Conservation (phyloP, 257 asterid species). For the Primulina eburnea region DNA sequence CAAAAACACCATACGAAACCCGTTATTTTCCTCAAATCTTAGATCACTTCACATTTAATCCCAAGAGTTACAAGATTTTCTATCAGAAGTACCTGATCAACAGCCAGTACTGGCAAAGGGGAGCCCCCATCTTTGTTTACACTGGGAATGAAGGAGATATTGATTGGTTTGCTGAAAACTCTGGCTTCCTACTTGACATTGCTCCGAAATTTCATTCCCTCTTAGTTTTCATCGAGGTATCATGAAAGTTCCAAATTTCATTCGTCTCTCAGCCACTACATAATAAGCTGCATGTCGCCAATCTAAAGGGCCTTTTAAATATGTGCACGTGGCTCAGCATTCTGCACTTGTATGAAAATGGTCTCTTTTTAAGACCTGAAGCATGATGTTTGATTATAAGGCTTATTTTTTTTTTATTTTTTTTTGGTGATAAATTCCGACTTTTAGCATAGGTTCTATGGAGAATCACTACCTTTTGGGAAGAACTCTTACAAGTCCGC, state of each 20-base stretch:
- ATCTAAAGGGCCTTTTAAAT: too few relatives aligned
- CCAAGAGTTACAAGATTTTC: conserved; percentile 53
- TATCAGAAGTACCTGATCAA: conserved; percentile 69
- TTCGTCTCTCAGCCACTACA: too few relatives aligned
- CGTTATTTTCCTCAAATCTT: conserved; percentile 64
- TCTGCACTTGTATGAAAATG: too few relatives aligned
- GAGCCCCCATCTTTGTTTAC: conserved; percentile 68
- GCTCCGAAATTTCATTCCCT: conserved; percentile 71
- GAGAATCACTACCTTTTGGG: conserved; percentile 73
- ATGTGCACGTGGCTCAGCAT: too few relatives aligned
- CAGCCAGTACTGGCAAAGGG: conserved; percentile 51
- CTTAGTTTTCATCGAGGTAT: conserved; percentile 66
- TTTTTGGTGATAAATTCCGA: not conserved
- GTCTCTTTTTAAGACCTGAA: too few relatives aligned
- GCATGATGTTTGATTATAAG: too few relatives aligned
- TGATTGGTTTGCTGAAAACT: conserved; percentile 75
- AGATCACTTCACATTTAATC: conserved; percentile 70
- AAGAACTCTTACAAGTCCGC: conserved; percentile 50
- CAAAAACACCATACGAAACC: conserved; percentile 46
- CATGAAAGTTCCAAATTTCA: not conserved
- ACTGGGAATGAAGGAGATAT: conserved; percentile 83
- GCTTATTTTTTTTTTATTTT: too few relatives aligned
- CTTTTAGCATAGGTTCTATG: conserved; percentile 74
- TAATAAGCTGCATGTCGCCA: too few relatives aligned
- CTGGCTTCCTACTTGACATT: conserved; percentile 76